Conservation (phyloP, 495 filamentous ascomycete species). For the Aspergillus leporis region DNA sequence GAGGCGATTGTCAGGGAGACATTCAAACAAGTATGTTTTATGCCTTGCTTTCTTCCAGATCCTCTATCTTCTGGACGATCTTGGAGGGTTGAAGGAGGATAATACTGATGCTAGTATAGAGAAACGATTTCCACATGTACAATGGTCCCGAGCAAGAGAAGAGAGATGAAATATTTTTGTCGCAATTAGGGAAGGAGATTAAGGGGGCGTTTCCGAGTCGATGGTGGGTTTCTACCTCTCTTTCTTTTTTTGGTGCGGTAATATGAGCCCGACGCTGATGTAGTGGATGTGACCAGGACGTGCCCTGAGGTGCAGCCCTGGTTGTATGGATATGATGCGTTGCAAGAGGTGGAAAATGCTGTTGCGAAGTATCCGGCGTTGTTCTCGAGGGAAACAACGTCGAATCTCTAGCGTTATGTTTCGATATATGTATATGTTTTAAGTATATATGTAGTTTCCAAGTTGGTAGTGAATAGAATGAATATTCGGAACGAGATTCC, state of each 20-base stretch:
- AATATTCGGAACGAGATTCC: too few relatives aligned
- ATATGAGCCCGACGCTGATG: background rate
- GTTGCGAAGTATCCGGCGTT: constrained; percentile 37
- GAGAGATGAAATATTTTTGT: constrained; percentile 50
- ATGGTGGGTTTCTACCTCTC: constrained; percentile 36
- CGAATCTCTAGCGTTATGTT: constrained; percentile 10
- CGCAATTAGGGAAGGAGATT: constrained; percentile 40
- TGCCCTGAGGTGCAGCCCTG: constrained; percentile 60
- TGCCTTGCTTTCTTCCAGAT: background rate
- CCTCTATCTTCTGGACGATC: too few relatives aligned
- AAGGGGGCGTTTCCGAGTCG: constrained; percentile 55
- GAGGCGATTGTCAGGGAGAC: constrained; percentile 56
- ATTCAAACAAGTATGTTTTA: constrained; percentile 37
- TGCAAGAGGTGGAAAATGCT: constrained; percentile 54
- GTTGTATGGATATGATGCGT: constrained; percentile 63
- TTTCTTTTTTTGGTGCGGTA: background rate
- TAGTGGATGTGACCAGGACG: constrained; percentile 36
- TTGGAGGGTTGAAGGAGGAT: too few relatives aligned
- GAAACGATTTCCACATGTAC: constrained; percentile 59
- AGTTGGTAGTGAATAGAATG: too few relatives aligned
- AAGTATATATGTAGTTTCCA: background rate
- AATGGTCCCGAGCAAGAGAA: constrained; percentile 56
- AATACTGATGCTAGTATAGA: constrained; percentile 33
- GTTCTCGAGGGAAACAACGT: constrained; percentile 16
- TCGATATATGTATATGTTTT: background rate